Evolutionary conservation across 1,139 yeast genomes (phyloP), one percentile per base, ranked within the genome.

Genomic region (Yamadazyma spencermartinsiae): DNA sequence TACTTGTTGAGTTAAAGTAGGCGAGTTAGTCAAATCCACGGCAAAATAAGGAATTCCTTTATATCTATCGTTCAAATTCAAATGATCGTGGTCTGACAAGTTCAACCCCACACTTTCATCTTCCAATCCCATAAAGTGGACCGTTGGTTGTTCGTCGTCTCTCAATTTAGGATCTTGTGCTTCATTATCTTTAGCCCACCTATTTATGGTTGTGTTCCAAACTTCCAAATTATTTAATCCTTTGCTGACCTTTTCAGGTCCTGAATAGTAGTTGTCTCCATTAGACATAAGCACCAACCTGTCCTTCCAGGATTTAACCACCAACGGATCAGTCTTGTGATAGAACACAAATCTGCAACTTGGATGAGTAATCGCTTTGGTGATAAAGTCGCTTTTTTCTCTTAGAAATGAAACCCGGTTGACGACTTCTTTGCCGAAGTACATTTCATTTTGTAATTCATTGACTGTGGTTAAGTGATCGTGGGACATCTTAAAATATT

Each of bases 371-470:
- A 82, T 55, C 1, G 89, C 80, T 25, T 61, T 54, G 33, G 65
- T 51, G 17, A 89, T 72, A 53, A 87, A 89, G 23, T 68, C 75
- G 17, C 63, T 41, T 54, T 88, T 85, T 23, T 79, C 82, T 39
- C 97, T 68, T 34, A 89, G 67, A 54, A 88, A 90, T 10, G 94
- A 81, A 8, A 89, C 82, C 45, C 97, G 66, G 61, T 90, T 89
- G 38, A 90, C 65, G 5, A 77, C 79, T 44, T 78, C 82, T 15
- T 73, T 72, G 11, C 86, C 81, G 44, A 62, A 72, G 50, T 67
- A 70, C 46, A 66, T 61, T 33, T 65, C 66, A 36, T 58, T 55
- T 41, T 61, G 62, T 29, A 59, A 54, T 15, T 60, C 62, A 16
- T 48, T 42, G 2, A 55, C 35, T 12, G 49, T 37, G 7, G 45